Conservation (phyloP, 176 grass and related monocot genomes). For the Sorghum bicolor region Sorghum_bicolor_NCBIv3 NC_012873.2:1582501-1583000, state of each 20-base stretch:
- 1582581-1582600: not conserved
- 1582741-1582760: not conserved
- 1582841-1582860: not conserved
- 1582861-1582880: not conserved
- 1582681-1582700: not conserved
- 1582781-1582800: not conserved
- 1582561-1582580: not conserved
- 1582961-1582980: not conserved
- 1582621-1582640: not conserved
- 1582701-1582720: not conserved
- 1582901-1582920: constrained; percentile 19
- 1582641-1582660: not conserved
- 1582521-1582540: not conserved
- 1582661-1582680: not conserved
- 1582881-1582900: constrained; percentile 58
- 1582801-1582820: not conserved
- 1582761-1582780: not conserved
- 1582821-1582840: not conserved
- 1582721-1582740: not conserved
- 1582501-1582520: not conserved
- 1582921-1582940: not conserved
- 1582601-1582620: not conserved
- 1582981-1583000: not conserved
- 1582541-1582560: not conserved
- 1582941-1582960: not conserved